These are phyloP conservation scores for Rhizodiscina lignyota DNA, from an alignment of 495 filamentous ascomycete species.

Conservation along the genomic window DNA sequence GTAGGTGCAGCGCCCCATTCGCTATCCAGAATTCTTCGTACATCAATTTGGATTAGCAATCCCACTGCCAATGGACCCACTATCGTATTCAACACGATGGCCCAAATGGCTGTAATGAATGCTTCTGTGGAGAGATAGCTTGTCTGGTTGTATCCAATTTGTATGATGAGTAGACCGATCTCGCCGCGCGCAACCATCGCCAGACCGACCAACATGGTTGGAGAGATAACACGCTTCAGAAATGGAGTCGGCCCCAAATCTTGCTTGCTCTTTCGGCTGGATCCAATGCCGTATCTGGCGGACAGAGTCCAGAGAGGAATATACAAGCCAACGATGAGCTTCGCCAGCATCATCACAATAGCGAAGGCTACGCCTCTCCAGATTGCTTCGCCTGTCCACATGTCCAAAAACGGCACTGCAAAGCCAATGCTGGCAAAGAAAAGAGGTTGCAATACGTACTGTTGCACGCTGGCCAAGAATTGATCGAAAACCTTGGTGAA, in stretches of 20 bases:
- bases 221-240: neutral
- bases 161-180: constrained; percentile 3
- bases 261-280: no score
- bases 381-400: constrained; percentile 5
- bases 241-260: no score
- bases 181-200: constrained; percentile 6
- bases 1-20: no score
- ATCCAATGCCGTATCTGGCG: neutral
- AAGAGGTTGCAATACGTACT: constrained; percentile 5
- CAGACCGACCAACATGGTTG: constrained; percentile 1
- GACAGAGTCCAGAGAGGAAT: constrained; percentile 4
- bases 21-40: neutral
- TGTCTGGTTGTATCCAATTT: constrained; percentile 7
- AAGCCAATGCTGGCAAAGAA: constrained; percentile 9
- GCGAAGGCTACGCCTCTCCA: constrained; percentile 5
- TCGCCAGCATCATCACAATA: constrained; percentile 5
- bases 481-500: constrained; percentile 4
- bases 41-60: neutral
- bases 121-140: neutral
- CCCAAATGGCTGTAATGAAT: constrained; percentile 3
- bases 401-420: constrained; percentile 5
- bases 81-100: constrained; percentile 4
- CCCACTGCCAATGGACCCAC: constrained; percentile 3
- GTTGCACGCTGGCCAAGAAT: constrained; percentile 2
- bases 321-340: constrained; percentile 6